Evolutionary conservation across 306 rosid species (phyloP).

Genomic region (Crataegus laevigata): DNA sequence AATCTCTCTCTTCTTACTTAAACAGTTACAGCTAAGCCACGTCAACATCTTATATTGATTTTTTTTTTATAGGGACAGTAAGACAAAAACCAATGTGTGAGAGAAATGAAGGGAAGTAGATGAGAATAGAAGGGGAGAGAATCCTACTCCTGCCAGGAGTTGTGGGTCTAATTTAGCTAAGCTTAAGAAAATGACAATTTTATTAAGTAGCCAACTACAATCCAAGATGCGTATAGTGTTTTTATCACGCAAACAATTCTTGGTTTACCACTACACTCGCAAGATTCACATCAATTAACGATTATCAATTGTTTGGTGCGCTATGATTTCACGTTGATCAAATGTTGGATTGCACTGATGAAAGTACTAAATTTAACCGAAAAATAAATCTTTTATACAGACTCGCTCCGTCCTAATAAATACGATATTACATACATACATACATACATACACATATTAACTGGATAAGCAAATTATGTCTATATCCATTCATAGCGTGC

Average conservation of each 20-base stretch:
- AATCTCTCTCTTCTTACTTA: too few species aligned
- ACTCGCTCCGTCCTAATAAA: background rate
- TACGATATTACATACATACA: background rate
- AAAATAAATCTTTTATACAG: background rate
- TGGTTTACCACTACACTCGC: too few species aligned
- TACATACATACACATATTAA: background rate
- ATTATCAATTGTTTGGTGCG: background rate
- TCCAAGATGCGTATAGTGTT: background rate
- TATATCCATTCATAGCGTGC: background rate
- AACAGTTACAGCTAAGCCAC: fast-evolving
- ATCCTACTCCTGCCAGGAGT: background rate
- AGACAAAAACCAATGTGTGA: too few species aligned
- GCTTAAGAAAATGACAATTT: too few species aligned
- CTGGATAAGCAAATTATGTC: background rate
- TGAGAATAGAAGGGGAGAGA: too few species aligned
- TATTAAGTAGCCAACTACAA: too few species aligned
- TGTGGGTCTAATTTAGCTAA: background rate
- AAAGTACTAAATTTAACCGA: too few species aligned
- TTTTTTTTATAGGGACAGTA: too few species aligned
- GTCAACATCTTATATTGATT: too few species aligned
- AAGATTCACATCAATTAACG: background rate
- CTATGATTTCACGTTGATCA: too few species aligned
- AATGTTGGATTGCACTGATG: too few species aligned
- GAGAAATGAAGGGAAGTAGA: fast-evolving
- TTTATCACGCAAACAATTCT: background rate